Evolutionary conservation across 2,329 filamentous ascomycete genomes (phyloP).

Genomic region (Ceratocystis destructans): DNA sequence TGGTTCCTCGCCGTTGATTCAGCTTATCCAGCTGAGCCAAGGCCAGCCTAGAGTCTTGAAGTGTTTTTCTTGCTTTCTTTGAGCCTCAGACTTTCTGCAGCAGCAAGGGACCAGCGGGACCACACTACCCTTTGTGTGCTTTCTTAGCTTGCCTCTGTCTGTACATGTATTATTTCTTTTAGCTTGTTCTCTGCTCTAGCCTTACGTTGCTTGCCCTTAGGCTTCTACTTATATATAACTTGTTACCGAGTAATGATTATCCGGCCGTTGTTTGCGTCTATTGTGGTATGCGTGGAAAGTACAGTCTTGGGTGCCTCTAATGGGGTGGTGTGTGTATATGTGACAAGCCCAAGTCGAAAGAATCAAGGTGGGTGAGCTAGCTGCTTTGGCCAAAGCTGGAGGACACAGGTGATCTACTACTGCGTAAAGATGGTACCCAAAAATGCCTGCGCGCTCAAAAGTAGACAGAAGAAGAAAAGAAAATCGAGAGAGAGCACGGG

Average conservation of each 20-base stretch:
- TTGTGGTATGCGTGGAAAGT: too few relatives aligned
- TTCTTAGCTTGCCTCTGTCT: not conserved
- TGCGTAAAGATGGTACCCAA: not conserved
- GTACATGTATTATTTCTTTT: conserved; percentile 6
- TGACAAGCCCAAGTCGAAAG: too few relatives aligned
- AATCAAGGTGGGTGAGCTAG: too few relatives aligned
- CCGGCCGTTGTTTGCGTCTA: not conserved
- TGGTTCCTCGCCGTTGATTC: not conserved
- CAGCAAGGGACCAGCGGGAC: too few relatives aligned
- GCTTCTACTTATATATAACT: conserved; percentile 4
- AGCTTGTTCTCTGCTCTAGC: not conserved
- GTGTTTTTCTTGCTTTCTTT: too few relatives aligned
- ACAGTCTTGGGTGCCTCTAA: too few relatives aligned
- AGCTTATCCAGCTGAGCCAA: not conserved
- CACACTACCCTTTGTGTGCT: not conserved
- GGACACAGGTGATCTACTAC: too few relatives aligned
- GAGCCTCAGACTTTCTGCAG: not conserved
- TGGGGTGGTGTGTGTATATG: too few relatives aligned
- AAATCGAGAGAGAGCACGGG: not conserved
- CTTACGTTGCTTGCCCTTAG: not conserved
- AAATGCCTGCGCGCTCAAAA: not conserved
- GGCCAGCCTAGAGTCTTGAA: too few relatives aligned
- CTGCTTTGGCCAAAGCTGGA: too few relatives aligned
- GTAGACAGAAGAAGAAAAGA: not conserved
- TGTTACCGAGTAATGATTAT: not conserved